A percentile compares a stretch with the other conserved stretches of the same genome.
These are phyloP conservation scores for Hordeum marinum DNA, from an alignment of 176 grass and related monocot genomes.

Conservation along the genomic window DNA sequence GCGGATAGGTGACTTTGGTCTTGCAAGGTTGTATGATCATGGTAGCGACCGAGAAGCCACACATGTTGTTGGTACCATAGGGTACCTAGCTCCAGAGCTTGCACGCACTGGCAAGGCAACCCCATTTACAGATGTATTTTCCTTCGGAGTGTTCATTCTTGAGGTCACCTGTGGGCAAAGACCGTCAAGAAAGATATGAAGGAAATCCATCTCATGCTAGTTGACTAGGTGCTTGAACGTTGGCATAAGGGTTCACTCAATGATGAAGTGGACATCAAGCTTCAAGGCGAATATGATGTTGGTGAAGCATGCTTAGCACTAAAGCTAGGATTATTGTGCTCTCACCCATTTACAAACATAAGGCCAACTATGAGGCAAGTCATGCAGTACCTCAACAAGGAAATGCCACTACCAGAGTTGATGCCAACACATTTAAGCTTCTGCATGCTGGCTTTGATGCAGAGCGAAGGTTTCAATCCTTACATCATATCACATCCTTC, in stretches of 20 bases:
- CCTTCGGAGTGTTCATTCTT: not conserved
- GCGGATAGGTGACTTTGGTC: not conserved
- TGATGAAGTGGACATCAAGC: not conserved
- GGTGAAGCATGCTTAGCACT: constrained; percentile 1
- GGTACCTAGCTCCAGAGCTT: not conserved
- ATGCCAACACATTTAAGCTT: not conserved
- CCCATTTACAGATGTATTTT: not conserved
- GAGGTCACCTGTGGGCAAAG: not conserved
- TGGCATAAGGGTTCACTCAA: not conserved
- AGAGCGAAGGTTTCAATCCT: not conserved
- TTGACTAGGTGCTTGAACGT: not conserved
- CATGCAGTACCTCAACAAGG: not conserved
- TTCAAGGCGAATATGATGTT: not conserved
- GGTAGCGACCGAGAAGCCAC: not conserved
- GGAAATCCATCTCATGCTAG: not conserved
- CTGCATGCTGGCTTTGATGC: not conserved
- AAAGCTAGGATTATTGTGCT: not conserved
- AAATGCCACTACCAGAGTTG: not conserved
- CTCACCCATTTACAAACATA: not conserved
- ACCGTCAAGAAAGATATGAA: not conserved
- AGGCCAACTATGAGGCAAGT: not conserved
- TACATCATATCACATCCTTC: not conserved
- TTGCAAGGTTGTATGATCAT: not conserved
- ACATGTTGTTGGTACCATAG: constrained; percentile 1
- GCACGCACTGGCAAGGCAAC: not conserved